Evolutionary conservation across 1,139 yeast genomes (phyloP).

Genomic region (Kodamaea sp.): DNA sequence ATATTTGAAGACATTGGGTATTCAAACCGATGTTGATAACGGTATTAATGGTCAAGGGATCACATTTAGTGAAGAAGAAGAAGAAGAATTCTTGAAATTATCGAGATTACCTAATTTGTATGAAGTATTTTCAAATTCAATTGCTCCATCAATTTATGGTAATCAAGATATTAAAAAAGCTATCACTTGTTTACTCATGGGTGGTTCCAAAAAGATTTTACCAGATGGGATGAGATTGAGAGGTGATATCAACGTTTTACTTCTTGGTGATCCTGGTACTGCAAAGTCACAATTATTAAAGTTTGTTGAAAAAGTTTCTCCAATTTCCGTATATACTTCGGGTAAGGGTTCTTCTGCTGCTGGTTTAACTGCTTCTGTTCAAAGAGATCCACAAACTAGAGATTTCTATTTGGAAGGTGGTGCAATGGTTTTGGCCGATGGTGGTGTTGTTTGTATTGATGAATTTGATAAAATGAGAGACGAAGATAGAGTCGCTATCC

Average conservation of each 20-base stretch:
- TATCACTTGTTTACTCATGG: constrained; percentile 85
- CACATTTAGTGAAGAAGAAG: constrained; percentile 87
- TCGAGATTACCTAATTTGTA: constrained; percentile 83
- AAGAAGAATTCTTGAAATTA: constrained; percentile 78
- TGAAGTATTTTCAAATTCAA: constrained; percentile 79
- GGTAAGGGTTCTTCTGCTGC: constrained; percentile 99
- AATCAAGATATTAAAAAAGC: constrained; percentile 90
- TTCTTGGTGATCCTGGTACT: constrained; percentile 98
- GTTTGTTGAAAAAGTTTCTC: constrained; percentile 92
- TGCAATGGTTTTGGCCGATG: constrained; percentile 98
- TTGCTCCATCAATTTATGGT: constrained; percentile 97
- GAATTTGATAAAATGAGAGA: constrained; percentile 99
- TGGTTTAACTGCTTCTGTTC: constrained; percentile 97
- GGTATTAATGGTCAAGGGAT: constrained; percentile 60
- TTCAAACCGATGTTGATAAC: constrained; percentile 76
- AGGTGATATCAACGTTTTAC: constrained; percentile 92
- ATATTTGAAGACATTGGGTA: constrained; percentile 80
- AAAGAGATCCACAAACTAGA: constrained; percentile 80
- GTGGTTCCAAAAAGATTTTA: constrained; percentile 86
- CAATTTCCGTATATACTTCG: constrained; percentile 92
- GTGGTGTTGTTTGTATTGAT: constrained; percentile 98
- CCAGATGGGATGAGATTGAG: constrained; percentile 97
- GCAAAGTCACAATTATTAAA: constrained; percentile 94
- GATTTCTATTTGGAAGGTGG: constrained; percentile 98
- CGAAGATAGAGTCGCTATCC: constrained; percentile 97